A percentile compares a stretch with the other conserved stretches of the same genome.
phyloP scores from a whole-genome alignment of 352 stramenopile genomes.

The Aphanomyces astaci region DNA sequence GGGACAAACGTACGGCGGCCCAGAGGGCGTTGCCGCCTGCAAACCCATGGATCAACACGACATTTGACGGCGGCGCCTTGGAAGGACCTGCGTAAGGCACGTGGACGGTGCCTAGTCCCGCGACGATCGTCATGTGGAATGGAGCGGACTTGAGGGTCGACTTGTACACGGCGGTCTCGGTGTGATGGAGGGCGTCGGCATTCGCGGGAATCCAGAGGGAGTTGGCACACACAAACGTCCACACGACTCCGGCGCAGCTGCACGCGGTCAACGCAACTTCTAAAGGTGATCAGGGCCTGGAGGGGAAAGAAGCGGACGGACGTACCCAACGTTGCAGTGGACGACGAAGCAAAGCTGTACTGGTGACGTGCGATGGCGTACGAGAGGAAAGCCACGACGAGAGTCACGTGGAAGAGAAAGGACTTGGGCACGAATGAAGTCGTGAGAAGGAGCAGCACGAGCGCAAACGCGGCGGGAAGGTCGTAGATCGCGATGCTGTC shows the following conservation, averaged over 20 bases:
- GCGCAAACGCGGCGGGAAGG: not conserved
- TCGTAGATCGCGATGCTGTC: conserved; percentile 8
- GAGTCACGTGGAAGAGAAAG: not conserved
- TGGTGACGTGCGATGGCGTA: conserved; percentile 10
- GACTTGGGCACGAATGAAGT: not conserved
- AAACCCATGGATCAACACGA: conserved; percentile 79
- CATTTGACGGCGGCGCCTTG: conserved; percentile 45
- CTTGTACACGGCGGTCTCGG: conserved; percentile 45
- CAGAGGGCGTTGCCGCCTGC: conserved; percentile 69
- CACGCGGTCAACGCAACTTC: conserved; percentile 24
- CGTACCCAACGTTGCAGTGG: not conserved
- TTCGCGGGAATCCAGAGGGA: conserved; percentile 52
- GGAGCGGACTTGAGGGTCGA: conserved; percentile 45
- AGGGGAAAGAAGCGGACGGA: not conserved
- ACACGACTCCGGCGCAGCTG: conserved; percentile 33
- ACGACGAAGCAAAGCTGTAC: not conserved
- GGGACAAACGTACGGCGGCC: conserved; percentile 41
- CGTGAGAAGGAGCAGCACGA: not conserved
- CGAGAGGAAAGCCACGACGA: conserved; percentile 8
- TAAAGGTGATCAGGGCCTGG: not conserved
- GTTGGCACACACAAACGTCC: conserved; percentile 37
- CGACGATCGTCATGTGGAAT: conserved; percentile 46
- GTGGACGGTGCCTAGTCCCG: conserved; percentile 61
- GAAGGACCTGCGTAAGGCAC: conserved; percentile 53
- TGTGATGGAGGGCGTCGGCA: conserved; percentile 38